Base-by-base conservation (phyloP, 2,329 filamentous ascomycete species). In the Arachnopeziza araneosa region DNA sequence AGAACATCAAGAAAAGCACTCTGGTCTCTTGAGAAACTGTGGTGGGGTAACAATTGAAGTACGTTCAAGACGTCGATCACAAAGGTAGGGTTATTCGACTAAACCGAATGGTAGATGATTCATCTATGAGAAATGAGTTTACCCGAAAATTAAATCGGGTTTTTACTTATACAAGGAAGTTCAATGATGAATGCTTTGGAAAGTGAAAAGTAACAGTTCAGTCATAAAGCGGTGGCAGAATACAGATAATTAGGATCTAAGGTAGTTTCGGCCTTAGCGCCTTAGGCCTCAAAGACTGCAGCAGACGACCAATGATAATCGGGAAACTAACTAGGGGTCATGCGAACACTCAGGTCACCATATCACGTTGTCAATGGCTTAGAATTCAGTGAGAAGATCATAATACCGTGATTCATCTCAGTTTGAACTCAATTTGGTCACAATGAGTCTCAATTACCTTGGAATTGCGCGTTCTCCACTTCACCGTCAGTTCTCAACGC, bases 401-500 rank as follows among this genome's bases (percentile, higher is more conserved):
- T 44, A 14, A 44, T 44, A 44, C 36, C 36, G 3, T 12, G 26
- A 30, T 7, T 44, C 17, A 6, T 44, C 12, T 8, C 26, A 7
- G 2, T 14, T 44, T 14, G 36, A 17, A 44, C 17, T 44, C 10
- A 44, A 14, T 44, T 12, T 44, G 2, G 10, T 14, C 12, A 64
- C 32, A 52, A 70, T 70, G 68, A 69, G 65, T 64, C 61, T 68
- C 36, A 59, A 69, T 48, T 63, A 68, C 53, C 58, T 71, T 12
- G 68, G 69, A 23, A 44, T 44, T 44, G 36, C 36, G 2, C 36
- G 36, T 14, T 44, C 17, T 44, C 17, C 36, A 17, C 61, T 71
- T 0, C 67, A 68, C 59, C 65, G 64, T 23, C 68, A 71, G 52
- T 64, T 69, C 49, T 65, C 64, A 7, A 66, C 67, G 17, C 67